Evolutionary conservation across 371 early-diverging fungal species (phyloP).

Genomic region (Mycotypha africana): DNA sequence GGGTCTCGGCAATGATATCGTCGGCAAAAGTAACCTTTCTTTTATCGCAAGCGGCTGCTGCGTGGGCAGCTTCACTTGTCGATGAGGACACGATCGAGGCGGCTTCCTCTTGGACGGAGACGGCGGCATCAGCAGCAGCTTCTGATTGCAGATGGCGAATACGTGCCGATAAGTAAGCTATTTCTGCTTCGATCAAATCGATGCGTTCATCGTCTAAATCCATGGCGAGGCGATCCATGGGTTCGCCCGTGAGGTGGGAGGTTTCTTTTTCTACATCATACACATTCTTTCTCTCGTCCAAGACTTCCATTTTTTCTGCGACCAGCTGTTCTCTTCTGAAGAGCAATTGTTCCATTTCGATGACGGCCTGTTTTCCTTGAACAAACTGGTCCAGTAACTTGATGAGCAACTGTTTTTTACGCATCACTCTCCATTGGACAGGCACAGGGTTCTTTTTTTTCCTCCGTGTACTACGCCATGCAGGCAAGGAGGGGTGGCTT

Average conservation of each 20-base stretch:
- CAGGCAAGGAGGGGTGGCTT: conserved; percentile 20
- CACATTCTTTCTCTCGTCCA: conserved; percentile 65
- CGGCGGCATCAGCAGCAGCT: conserved; percentile 54
- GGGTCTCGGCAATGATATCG: conserved; percentile 34
- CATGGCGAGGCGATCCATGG: conserved; percentile 50
- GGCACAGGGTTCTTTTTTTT: conserved; percentile 32
- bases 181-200: conserved; percentile 79
- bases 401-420: conserved; percentile 61
- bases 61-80: background rate
- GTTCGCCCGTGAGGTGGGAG: conserved; percentile 42
- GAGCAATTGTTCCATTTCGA: conserved; percentile 45
- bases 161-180: conserved; percentile 67
- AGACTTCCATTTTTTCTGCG: conserved; percentile 65
- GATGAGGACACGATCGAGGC: conserved; percentile 2
- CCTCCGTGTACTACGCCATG: conserved; percentile 8
- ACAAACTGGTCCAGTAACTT: conserved; percentile 49
- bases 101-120: too few relatives aligned
- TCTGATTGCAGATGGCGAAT: conserved; percentile 69
- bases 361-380: conserved; percentile 46
- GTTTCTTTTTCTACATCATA: conserved; percentile 57
- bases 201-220: conserved; percentile 79
- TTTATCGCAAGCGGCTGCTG: conserved; percentile 5
- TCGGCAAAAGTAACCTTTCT: conserved; percentile 43
- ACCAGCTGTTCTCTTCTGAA: conserved; percentile 55
- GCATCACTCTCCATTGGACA: conserved; percentile 29